These are phyloP conservation scores for Butyriboletus loyo DNA, from an alignment of 768 basidiomycete species.

Conservation along the genomic window DNA sequence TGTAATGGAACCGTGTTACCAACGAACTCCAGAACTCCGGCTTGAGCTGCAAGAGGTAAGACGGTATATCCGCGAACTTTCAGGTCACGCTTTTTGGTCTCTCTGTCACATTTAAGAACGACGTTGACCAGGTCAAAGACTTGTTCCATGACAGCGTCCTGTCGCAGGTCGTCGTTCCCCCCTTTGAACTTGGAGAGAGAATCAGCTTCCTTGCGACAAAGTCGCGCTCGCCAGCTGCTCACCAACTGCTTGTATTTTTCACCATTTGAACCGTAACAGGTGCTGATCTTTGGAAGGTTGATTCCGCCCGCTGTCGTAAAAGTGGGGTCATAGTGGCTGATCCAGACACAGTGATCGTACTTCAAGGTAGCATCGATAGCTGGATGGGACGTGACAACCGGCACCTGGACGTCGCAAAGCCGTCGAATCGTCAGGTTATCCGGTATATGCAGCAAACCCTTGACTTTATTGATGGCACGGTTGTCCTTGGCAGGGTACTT, in stretches of 20 bases:
- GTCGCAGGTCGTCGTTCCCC: conserved; percentile 86
- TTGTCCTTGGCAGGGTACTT: conserved; percentile 50
- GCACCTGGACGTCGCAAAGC: conserved; percentile 62
- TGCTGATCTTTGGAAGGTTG: conserved; percentile 77
- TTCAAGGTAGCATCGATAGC: conserved; percentile 65
- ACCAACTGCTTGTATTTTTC: conserved; percentile 76
- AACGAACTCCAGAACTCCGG: conserved; percentile 91
- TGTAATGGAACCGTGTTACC: conserved; percentile 66
- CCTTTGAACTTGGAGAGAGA: conserved; percentile 76
- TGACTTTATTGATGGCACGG: conserved; percentile 19
- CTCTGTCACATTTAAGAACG: conserved; percentile 68
- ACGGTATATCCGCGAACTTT: conserved; percentile 84
- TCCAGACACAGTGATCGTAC: conserved; percentile 71
- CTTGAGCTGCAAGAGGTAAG: conserved; percentile 73
- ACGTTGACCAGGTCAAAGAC: conserved; percentile 88
- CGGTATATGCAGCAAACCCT: conserved; percentile 43
- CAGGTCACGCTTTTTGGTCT: conserved; percentile 71
- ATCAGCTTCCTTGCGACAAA: background rate
- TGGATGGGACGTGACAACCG: conserved; percentile 73
- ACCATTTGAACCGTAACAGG: conserved; percentile 68
- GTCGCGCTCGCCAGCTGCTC: conserved; percentile 24
- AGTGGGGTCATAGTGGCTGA: conserved; percentile 53
- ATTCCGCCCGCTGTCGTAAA: conserved; percentile 75
- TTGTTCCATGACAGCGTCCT: conserved; percentile 99
- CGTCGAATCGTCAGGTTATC: conserved; percentile 41